Evolutionary conservation across 345 rosid genomes (phyloP), one percentile per base, ranked within the genome.

Genomic region (Syzygium aqueum): DNA sequence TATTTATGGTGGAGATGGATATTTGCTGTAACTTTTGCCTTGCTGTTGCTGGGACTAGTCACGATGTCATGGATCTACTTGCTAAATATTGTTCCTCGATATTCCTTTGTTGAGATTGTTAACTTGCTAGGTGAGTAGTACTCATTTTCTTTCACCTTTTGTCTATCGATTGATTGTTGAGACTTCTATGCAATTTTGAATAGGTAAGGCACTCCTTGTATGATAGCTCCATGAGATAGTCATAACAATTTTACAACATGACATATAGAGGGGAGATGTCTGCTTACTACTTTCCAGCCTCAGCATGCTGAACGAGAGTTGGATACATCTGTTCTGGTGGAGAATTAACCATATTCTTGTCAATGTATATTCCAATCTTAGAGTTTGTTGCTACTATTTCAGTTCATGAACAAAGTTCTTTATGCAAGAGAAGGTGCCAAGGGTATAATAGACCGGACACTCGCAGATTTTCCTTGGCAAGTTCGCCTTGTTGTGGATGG

Each of bases 401-500:
- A 96, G 97, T 95, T 96, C 88, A 94, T 96, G 98, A 96, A 96
- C 82, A 95, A 96, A 90, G 96, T 96, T 84, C 96, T 94, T 77
- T 96, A 96, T 85, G 98, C 98, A 57, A 94, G 95, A 90, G 98
- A 95, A 91, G 98, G 98, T 86, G 98, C 98, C 73, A 95, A 91
- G 93, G 92, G 93, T 88, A 95, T 96, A 90, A 96, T 96, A 95
- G 97, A 95, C 89, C 89, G 98, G 85, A 94, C 98, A 28, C 95
- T 94, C 63, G 94, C 91, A 86, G 97, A 95, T 93, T 96, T 95
- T 85, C 94, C 95, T 25, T 95, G 96, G 98, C 98, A 95, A 92
- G 95, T 96, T 84, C 93, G 98, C 84, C 94, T 96, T 85, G 94
- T 94, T 88, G 98, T 96, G 82, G 98, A 96, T 91, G 98, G 97